Evolutionary conservation across 345 rosid genomes (phyloP).

Genomic region (Camelina sativa): DNA sequence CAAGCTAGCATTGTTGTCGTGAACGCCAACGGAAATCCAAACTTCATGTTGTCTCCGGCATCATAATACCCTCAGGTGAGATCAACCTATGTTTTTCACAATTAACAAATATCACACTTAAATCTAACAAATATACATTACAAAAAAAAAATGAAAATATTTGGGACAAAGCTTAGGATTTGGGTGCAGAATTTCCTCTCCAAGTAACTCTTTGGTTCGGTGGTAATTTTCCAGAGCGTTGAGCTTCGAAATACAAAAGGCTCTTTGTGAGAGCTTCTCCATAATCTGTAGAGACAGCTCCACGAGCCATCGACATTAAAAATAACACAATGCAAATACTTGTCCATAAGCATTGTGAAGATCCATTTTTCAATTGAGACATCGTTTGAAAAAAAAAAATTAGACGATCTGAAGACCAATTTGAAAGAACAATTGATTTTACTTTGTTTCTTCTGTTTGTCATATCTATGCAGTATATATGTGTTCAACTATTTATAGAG

Average conservation of each 20-base stretch:
- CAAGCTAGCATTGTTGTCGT: constrained; percentile 71
- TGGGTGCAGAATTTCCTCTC: constrained; percentile 66
- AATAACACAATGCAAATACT: constrained; percentile 15
- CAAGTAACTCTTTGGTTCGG: constrained; percentile 60
- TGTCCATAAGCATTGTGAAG: constrained; percentile 18
- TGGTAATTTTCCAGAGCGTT: constrained; percentile 79
- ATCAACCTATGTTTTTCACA: constrained; percentile 46
- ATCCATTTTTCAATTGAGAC: constrained; percentile 12
- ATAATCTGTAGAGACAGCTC: constrained; percentile 40
- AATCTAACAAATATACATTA: background rate
- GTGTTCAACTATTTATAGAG: constrained; percentile 20
- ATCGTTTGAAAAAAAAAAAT: background rate
- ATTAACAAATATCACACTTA: background rate
- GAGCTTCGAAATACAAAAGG: constrained; percentile 75
- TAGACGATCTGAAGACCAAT: constrained; percentile 6
- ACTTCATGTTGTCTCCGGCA: constrained; percentile 78
- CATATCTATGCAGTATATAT: background rate
- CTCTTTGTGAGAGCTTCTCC: constrained; percentile 63
- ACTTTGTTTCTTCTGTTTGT: constrained; percentile 12
- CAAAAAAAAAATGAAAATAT: background rate
- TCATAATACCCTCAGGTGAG: constrained; percentile 80
- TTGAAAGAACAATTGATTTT: background rate
- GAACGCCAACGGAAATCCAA: constrained; percentile 79
- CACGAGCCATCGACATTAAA: background rate
- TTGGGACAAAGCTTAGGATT: background rate